Conservation (phyloP, 257 asterid species). For the Linaria vulgaris region DNA sequence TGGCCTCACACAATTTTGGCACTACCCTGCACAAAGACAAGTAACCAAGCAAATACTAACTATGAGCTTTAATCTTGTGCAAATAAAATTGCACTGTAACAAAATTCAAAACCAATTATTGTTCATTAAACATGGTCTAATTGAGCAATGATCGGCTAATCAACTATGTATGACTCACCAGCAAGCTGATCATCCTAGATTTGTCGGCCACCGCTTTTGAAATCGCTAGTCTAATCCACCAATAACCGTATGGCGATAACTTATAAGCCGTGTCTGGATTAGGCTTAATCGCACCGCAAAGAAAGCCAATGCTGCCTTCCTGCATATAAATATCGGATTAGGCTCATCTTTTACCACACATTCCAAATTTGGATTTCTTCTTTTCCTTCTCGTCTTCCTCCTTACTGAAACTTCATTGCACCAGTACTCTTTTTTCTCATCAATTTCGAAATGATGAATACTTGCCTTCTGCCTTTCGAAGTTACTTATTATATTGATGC, state of each 20-base stretch:
- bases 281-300: slow-evolving; percentile 60
- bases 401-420: slow-evolving; percentile 28
- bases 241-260: slow-evolving; percentile 69
- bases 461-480: too few relatives aligned
- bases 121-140: too few relatives aligned
- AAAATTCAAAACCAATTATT: too few relatives aligned
- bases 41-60: slow-evolving; percentile 47
- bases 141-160: neutral
- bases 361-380: slow-evolving; percentile 30
- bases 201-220: slow-evolving; percentile 57
- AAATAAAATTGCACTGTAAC: too few relatives aligned
- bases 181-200: slow-evolving; percentile 54
- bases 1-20: slow-evolving; percentile 61
- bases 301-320: slow-evolving; percentile 74
- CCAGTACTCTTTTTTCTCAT: slow-evolving; percentile 25
- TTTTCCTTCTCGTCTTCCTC: slow-evolving; percentile 49
- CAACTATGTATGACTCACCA: slow-evolving; percentile 38
- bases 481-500: too few relatives aligned
- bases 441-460: too few relatives aligned
- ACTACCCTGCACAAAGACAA: slow-evolving; percentile 56
- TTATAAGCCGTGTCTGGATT: slow-evolving; percentile 63
- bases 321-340: slow-evolving; percentile 26
- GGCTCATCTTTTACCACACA: slow-evolving; percentile 51
- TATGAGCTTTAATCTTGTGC: too few relatives aligned
- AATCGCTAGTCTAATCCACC: slow-evolving; percentile 79